Evolutionary conservation across 2,329 filamentous ascomycete species (phyloP), one percentile per base, ranked within the genome.

Genomic region (Canariomyces notabilis): DNA sequence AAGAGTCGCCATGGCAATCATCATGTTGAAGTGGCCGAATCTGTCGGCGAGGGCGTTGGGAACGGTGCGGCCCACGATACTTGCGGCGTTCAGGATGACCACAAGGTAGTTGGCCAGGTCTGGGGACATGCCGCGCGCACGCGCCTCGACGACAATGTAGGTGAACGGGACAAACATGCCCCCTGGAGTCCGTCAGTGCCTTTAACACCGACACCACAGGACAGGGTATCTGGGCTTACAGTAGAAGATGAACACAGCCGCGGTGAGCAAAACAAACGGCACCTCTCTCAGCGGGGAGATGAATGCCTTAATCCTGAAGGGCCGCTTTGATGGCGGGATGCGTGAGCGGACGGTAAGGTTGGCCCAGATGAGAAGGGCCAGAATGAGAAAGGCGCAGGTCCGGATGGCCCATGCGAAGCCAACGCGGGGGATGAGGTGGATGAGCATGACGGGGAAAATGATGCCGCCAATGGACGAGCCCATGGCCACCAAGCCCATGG

Each of bases 1-100:
- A 33, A 72, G 37, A 18, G 63, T 61, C 21, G 67, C 68, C 45
- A 74, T 65, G 7, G 73, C 59, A 38, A 74, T 71, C 31, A 61
- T 57, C 46, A 61, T 52, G 49, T 64, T 64, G 53, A 57, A 64
- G 12, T 44, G 52, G 3, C 61, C 61, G 23, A 57, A 29, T 37
- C 49, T 56, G 43, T 64, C 61, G 19, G 47, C 59, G 9, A 29
- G 21, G 11, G 49, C 41, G 8, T 53, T 55, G 1, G 61, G 54
- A 2, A 56, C 32, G 7, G 52, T 49, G n/a, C 59, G 54, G 6
- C 59, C 59, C 23, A 59, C 53, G 6, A 59, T 21, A 33, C 57
- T 59, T 16, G 50, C 52, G 6, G 50, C 57, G 43, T 61, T 62
- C 4, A 61, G 35, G 15, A 61, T 60, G 2, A 53, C 6, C 22